Percentiles rank a stretch among this genome's conserved stretches.
These are phyloP conservation scores for Mortierella sp. DNA, from an alignment of 371 early-diverging fungal species.

Conservation along the genomic window DNA sequence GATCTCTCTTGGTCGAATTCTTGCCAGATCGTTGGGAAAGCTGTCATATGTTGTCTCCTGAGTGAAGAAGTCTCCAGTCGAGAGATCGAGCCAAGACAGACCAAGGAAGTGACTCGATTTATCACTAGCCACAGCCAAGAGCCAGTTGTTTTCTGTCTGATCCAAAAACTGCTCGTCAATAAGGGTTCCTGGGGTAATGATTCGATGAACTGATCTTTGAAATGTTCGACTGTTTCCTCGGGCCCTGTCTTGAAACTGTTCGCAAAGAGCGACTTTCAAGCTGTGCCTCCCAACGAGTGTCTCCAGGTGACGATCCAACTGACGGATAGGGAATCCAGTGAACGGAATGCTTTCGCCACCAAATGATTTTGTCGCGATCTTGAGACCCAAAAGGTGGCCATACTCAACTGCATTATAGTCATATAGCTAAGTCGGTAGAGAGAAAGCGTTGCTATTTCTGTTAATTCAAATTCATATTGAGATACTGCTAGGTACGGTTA, in stretches of 20 bases:
- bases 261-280: constrained; percentile 86
- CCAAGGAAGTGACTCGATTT: constrained; percentile 58
- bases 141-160: constrained; percentile 72
- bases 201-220: constrained; percentile 77
- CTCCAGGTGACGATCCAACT: constrained; percentile 81
- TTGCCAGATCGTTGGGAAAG: constrained; percentile 76
- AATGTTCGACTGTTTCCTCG: constrained; percentile 58
- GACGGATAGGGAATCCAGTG: constrained; percentile 82
- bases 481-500: background rate
- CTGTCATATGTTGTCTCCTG: constrained; percentile 59
- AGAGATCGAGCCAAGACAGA: constrained; percentile 92
- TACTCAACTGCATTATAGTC: constrained; percentile 79
- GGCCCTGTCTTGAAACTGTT: constrained; percentile 69
- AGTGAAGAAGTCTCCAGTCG: constrained; percentile 89
- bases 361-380: constrained; percentile 67
- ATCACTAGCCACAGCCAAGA: constrained; percentile 63
- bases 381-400: constrained; percentile 75
- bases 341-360: constrained; percentile 62
- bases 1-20: constrained; percentile 89
- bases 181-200: constrained; percentile 91
- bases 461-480: background rate
- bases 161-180: constrained; percentile 77
- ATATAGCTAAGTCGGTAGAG: constrained; percentile 61
- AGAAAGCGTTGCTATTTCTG: background rate
- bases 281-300: constrained; percentile 75